Base-by-base conservation (phyloP, 768 basidiomycete species). In the Auricularia sp. region DNA sequence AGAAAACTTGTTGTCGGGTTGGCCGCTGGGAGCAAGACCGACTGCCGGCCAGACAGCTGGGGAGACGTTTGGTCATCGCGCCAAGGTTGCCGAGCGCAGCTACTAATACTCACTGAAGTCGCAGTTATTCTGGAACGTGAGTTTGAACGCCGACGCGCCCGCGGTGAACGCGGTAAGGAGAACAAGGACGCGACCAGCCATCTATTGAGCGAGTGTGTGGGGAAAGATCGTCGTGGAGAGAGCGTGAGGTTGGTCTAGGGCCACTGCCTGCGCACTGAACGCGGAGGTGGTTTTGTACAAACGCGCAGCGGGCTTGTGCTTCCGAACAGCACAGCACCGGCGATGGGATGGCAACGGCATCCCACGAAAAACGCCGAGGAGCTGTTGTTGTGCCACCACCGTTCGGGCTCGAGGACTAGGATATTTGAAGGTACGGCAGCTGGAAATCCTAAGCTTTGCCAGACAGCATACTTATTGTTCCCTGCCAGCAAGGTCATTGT, bases 41-140 rank as follows among this genome's bases (percentile, higher is more conserved):
- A 63, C 34, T 10, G 62, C 62, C 14, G 62, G 62, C 62, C 62
- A 63, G 21, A 63, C 62, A 54, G 42, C 56, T 59, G 23, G 53
- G 11, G 6, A 59, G 34, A 7, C 29, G 29, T 29, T 8, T 6
- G 14, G 56, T n/a, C 23, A 29, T 10, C 14, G 56, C 23, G 56
- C 14, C 34, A 33, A 14, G 23, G 53, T 8, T n/a, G 53, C 53
- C 34, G 14, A 59, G 56, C 14, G 10, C 54, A 29, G 29, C 10
- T 56, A 21, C 3, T 21, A 10, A 56, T 10, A 35, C 56, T 34
- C 34, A 59, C 56, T 35, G 12, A 29, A 23, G 23, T 59, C 34
- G 56, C 56, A 59, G 14, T 59, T 59, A 18, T 59, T 59, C 14
- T 35, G 23, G 34, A 59, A 59, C 29, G 56, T 59, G 34, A 59